Percentiles rank a stretch among this genome's conserved stretches.
Evolutionary conservation across 2,329 filamentous ascomycete genomes (phyloP).

Genomic region (Neoascochyta sp.): DNA sequence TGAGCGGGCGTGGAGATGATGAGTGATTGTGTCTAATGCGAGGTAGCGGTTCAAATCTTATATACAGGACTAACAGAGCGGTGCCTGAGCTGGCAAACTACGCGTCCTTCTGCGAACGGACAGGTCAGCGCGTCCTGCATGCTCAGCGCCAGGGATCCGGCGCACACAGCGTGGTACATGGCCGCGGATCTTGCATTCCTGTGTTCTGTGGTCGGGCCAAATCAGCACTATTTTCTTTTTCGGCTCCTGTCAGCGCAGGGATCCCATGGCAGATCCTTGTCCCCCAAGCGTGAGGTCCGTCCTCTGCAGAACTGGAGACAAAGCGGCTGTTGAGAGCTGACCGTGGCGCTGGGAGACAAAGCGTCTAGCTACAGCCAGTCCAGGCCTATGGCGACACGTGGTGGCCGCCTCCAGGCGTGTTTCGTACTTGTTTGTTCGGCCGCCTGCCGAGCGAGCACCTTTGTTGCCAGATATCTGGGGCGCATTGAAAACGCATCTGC

Average conservation of each 20-base stretch:
- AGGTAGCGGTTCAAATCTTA: constrained; percentile 4
- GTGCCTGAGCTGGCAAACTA: constrained; percentile 10
- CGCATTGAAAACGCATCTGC: too few species aligned
- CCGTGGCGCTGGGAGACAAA: constrained; percentile 5
- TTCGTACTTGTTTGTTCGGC: constrained; percentile 7
- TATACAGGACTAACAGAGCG: constrained; percentile 8
- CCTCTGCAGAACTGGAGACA: constrained; percentile 4
- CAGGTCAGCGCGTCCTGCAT: constrained; percentile 17
- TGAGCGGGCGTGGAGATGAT: neutral
- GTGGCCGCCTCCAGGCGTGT: constrained; percentile 5
- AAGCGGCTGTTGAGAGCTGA: constrained; percentile 9
- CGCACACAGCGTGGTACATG: constrained; percentile 21
- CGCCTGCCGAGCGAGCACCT: constrained; percentile 16
- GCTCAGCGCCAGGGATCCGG: constrained; percentile 16
- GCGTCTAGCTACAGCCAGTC: constrained; percentile 3
- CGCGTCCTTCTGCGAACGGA: constrained; percentile 12
- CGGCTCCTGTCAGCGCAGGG: constrained; percentile 18
- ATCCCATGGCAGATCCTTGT: constrained; percentile 14
- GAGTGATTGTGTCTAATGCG: neutral
- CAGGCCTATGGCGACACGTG: constrained; percentile 5
- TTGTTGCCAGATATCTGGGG: too few species aligned
- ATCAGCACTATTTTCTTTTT: constrained; percentile 16
- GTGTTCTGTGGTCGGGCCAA: constrained; percentile 11
- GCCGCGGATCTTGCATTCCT: constrained; percentile 15
- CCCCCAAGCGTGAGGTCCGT: constrained; percentile 14